A percentile compares a stretch with the other conserved stretches of the same genome.
These are phyloP conservation scores for Fomitopsis pulvina DNA, from an alignment of 768 basidiomycete species.

Conservation along the genomic window DNA sequence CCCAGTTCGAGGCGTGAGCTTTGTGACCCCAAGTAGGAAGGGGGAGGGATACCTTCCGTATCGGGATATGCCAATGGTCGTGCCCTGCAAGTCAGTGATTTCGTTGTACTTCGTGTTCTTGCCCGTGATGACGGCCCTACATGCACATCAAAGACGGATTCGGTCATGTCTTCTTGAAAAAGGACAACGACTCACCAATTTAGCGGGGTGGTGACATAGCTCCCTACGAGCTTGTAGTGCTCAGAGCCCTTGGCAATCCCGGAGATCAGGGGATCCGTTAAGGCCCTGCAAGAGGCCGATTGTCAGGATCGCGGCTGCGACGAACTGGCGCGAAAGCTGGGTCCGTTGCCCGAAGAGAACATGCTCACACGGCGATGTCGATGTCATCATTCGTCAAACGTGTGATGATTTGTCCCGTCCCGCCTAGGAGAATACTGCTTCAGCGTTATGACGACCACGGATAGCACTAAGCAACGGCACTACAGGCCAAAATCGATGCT, in stretches of 20 bases:
- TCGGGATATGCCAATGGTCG: slow-evolving; percentile 85
- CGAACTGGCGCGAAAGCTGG: background rate
- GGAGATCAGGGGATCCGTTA: slow-evolving; percentile 87
- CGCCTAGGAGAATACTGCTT: slow-evolving; percentile 40
- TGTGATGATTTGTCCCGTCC: slow-evolving; percentile 79
- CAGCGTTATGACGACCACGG: slow-evolving; percentile 14
- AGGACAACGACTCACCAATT: slow-evolving; percentile 60
- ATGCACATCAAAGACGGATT: background rate
- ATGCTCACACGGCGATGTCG: slow-evolving; percentile 70
- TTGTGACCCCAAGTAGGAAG: background rate
- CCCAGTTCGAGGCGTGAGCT: background rate
- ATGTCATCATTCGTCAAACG: slow-evolving; percentile 70
- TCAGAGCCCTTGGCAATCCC: slow-evolving; percentile 87
- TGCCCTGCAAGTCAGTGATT: slow-evolving; percentile 71
- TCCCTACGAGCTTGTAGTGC: slow-evolving; percentile 87
- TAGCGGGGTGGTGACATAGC: slow-evolving; percentile 83
- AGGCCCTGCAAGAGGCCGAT: slow-evolving; percentile 44
- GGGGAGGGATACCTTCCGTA: slow-evolving; percentile 57
- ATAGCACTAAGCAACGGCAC: slow-evolving; percentile 9
- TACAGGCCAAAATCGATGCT: slow-evolving; percentile 9
- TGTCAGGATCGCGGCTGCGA: background rate
- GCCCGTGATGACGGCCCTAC: slow-evolving; percentile 91
- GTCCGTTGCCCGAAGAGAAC: background rate
- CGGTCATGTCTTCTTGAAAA: background rate
- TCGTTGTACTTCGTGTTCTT: slow-evolving; percentile 60